Conservation (phyloP, 768 basidiomycete species). For the Psilocybe cubensis region DNA sequence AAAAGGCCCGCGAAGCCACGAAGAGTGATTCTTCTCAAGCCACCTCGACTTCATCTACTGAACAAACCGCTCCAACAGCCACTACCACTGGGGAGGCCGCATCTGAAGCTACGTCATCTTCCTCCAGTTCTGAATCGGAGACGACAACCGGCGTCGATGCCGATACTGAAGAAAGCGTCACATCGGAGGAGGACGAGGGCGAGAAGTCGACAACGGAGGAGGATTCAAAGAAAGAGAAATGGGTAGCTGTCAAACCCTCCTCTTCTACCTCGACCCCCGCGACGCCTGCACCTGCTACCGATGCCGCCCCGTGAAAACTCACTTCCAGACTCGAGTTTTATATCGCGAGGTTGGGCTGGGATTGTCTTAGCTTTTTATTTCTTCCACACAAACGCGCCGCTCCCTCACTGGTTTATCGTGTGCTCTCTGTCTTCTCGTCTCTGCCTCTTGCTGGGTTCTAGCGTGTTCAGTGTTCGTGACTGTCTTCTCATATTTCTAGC, state of each 20-base stretch:
- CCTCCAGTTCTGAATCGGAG: constrained; percentile 63
- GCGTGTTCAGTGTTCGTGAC: constrained; percentile 22
- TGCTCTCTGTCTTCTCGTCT: constrained; percentile 22
- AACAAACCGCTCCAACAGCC: constrained; percentile 33
- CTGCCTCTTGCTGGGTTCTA: constrained; percentile 20
- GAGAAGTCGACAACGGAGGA: constrained; percentile 47
- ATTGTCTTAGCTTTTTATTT: too few relatives aligned
- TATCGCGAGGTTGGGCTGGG: background rate
- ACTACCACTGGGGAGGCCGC: constrained; percentile 30
- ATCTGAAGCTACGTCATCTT: constrained; percentile 30
- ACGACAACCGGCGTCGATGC: constrained; percentile 66
- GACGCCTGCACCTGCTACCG: constrained; percentile 23
- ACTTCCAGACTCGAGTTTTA: background rate
- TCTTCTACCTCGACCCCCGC: constrained; percentile 24
- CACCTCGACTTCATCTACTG: constrained; percentile 35
- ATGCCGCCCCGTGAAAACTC: constrained; percentile 19
- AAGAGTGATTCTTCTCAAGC: constrained; percentile 43
- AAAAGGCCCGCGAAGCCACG: constrained; percentile 46
- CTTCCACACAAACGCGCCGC: constrained; percentile 3
- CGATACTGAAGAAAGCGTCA: constrained; percentile 76
- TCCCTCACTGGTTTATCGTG: constrained; percentile 15
- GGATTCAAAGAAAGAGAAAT: constrained; percentile 62
- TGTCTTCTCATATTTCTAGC: constrained; percentile 13
- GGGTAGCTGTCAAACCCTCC: constrained; percentile 70
- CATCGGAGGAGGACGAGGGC: constrained; percentile 74